phyloP scores from a whole-genome alignment of 139 green algal species.

The Chlorella vulgaris region DNA sequence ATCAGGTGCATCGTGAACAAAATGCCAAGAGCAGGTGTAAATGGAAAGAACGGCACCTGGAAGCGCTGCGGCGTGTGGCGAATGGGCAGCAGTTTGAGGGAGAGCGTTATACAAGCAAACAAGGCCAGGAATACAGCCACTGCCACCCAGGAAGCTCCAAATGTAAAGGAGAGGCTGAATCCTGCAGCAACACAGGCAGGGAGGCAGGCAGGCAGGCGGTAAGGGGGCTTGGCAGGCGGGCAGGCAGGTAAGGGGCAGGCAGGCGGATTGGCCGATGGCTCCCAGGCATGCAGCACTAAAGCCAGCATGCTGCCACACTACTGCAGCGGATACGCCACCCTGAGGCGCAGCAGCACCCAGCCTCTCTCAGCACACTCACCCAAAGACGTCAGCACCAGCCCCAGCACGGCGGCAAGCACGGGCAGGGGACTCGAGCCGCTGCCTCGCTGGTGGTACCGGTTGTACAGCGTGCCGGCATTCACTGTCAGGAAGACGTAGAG shows the following conservation, averaged over 20 bases:
- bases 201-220: neutral
- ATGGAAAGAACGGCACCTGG: slow-evolving; percentile 64
- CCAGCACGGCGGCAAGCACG: slow-evolving; percentile 38
- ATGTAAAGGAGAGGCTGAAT: slow-evolving; percentile 34
- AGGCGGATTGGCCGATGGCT: neutral
- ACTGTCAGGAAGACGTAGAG: slow-evolving; percentile 86
- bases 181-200: neutral
- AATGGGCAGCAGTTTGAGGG: slow-evolving; percentile 51
- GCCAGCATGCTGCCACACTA: neutral
- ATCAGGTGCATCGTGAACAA: slow-evolving; percentile 79
- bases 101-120: slow-evolving; percentile 33
- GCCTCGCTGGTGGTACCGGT: slow-evolving; percentile 55
- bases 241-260: neutral
- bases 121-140: slow-evolving; percentile 9
- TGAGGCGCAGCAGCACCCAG: neutral
- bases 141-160: slow-evolving; percentile 31
- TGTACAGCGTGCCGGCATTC: slow-evolving; percentile 47
- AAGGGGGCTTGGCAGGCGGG: neutral
- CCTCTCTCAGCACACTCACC: neutral
- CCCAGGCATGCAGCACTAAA: neutral
- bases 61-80: slow-evolving; percentile 56
- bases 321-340: neutral
- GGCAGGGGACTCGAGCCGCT: slow-evolving; percentile 23
- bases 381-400: neutral
- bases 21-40: slow-evolving; percentile 69